Evolutionary conservation across 345 rosid genomes (phyloP), one percentile per base, ranked within the genome.

Genomic region (Bruguiera gymnorhiza): DNA sequence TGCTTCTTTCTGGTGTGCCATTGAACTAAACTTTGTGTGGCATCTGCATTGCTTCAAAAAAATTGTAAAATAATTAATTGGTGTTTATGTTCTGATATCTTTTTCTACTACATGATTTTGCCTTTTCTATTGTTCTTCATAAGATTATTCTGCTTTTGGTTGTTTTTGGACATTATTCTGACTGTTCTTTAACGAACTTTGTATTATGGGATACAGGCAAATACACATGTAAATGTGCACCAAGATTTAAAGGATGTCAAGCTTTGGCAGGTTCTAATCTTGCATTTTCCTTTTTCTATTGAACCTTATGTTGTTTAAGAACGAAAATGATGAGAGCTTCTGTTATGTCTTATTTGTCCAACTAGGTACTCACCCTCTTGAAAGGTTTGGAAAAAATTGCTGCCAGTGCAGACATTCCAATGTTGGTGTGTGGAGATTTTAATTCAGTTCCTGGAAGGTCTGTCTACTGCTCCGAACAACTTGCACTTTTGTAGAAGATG

Each of bases 341-440:
- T 60, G 27, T 53, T 31, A n/a, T 62, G 74, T 76, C 57, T 58
- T 63, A 15, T 62, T 67, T 76, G 43, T 65, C 62, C 68, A 72
- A 39, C 67, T 79, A 95, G 99, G 97, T 95, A 62, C 99, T 90
- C 68, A 92, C 99, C 9, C 94, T 95, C 39, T 78, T 95, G 78
- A 95, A 95, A 79, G 99, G 99, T 62, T 80, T 95, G 81, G 99
- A 95, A 77, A 95, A 95, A 79, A 92, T 92, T 60, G 99, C 98
- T 68, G 97, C 91, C 32, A 90, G 98, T 69, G 96, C 97, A 27
- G 96, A 95, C 81, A 95, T 95, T 80, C 99, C 99, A 31, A 95
- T 95, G 98, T 74, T 95, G 83, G 97, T 95, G 19, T 95, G 99
- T 86, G 99, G 99, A 34, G 99, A 95, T 82, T 95, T 95, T 79